A percentile compares a stretch with the other conserved stretches of the same genome.
Evolutionary conservation across 768 basidiomycete species (phyloP).

Genomic region (Leccinum truebloodii): DNA sequence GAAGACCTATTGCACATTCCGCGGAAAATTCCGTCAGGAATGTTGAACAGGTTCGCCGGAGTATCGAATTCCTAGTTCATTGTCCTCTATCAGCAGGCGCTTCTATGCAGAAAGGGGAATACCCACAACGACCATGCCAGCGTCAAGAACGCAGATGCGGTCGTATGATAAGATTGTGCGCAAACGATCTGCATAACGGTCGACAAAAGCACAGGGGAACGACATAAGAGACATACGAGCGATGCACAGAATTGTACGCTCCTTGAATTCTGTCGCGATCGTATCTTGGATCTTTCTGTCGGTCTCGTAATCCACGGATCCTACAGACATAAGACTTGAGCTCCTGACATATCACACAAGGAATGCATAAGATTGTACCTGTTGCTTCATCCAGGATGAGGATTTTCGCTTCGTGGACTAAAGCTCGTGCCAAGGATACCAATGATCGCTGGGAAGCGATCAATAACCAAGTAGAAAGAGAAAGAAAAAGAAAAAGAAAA

Average conservation of each 20-base stretch:
- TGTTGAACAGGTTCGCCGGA: conserved; percentile 62
- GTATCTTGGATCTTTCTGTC: conserved; percentile 92
- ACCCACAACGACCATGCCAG: conserved; percentile 71
- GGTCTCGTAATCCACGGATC: conserved; percentile 88
- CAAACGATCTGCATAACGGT: conserved; percentile 59
- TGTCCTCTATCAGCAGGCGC: not conserved
- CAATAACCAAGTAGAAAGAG: not conserved
- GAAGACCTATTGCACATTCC: conserved; percentile 86
- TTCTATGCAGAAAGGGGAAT: not conserved
- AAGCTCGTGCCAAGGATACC: conserved; percentile 84
- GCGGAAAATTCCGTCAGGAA: conserved; percentile 67
- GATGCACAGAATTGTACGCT: conserved; percentile 85
- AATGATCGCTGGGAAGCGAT: conserved; percentile 68
- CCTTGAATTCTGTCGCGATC: conserved; percentile 79
- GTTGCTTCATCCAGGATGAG: conserved; percentile 92
- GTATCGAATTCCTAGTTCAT: conserved; percentile 72
- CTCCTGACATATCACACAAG: not conserved
- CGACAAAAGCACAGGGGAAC: conserved; percentile 1
- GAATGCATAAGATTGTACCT: conserved; percentile 35
- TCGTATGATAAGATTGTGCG: conserved; percentile 89
- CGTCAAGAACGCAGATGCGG: conserved; percentile 84
- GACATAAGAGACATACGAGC: conserved; percentile 56
- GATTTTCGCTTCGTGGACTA: conserved; percentile 83
- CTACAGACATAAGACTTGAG: conserved; percentile 32
- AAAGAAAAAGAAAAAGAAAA: not conserved